Percentiles rank a stretch among this genome's conserved stretches.
These are phyloP conservation scores for Globisporangium barbulae DNA, from an alignment of 352 stramenopile genomes.

Conservation along the genomic window DNA sequence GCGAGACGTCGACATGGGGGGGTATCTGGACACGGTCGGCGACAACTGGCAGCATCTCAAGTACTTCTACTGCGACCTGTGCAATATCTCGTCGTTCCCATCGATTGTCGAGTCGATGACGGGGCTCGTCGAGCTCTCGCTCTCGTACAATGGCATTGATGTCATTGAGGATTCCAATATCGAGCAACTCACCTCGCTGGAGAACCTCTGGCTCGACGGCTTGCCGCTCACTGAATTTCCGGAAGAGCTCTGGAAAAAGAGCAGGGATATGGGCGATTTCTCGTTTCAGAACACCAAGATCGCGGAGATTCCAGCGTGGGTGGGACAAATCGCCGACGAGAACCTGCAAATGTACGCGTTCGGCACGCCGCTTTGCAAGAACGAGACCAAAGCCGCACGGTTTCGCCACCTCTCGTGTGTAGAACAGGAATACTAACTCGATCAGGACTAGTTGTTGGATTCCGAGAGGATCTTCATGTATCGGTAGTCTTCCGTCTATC, in stretches of 20 bases:
- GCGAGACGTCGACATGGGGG: not conserved
- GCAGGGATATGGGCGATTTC: not conserved
- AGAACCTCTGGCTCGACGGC: constrained; percentile 4
- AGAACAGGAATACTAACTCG: not conserved
- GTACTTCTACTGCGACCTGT: constrained; percentile 12
- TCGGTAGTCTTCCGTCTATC: not conserved
- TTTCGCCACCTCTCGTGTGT: not conserved
- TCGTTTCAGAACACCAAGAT: constrained; percentile 4
- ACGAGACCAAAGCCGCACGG: not conserved
- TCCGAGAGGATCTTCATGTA: not conserved
- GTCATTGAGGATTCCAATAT: not conserved
- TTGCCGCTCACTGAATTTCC: not conserved
- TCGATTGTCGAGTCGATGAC: not conserved
- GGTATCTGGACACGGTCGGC: not conserved
- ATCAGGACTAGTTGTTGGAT: not conserved
- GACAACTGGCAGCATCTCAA: constrained; percentile 9
- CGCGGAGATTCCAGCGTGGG: not conserved
- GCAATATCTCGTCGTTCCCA: constrained; percentile 1
- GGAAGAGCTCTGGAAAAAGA: not conserved
- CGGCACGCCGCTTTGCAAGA: not conserved
- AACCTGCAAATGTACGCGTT: constrained; percentile 8
- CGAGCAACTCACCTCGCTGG: not conserved
- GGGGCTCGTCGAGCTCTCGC: not conserved
- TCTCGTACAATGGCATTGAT: not conserved
- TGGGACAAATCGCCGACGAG: not conserved